Evolutionary conservation across 306 rosid species (phyloP), one percentile per base, ranked within the genome.

Genomic region (Clitoria ternatea): DNA sequence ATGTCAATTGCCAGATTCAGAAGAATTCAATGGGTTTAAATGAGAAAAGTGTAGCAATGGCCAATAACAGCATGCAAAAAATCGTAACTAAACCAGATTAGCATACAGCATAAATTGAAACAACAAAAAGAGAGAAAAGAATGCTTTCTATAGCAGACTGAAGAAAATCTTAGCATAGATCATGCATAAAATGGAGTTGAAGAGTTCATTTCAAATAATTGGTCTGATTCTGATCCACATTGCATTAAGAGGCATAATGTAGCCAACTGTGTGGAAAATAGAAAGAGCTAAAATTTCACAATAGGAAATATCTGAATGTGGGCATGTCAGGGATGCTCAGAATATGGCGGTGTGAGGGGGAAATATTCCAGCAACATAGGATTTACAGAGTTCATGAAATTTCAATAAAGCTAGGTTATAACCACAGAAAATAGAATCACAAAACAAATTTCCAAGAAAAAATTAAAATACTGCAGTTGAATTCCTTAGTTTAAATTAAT

Each of bases 21-120:
- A 75, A 19, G 22, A 37, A 37, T 69, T 50, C 40, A 69, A 63
- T 20, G 13, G 60, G 65, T 17, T 52, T 69, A 74, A 17, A 19
- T 33, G 43, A 6, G 19, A 26, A 67, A 68, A 40, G 19, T 68
- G n/a, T 6, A 44, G 45, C 64, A 20, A 36, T 30, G 22, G 11
- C 44, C 64, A 20, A 36, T 30, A 29, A n/a, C 44, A 15, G 37
- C 56, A 49, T 9, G n/a, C 67, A 77, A 24, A 57, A 30, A 39
- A 26, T 14, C 11, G 33, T 19, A 67, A 26, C 26, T 5, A 47
- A 59, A 59, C 15, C 20, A 70, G 44, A 50, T 30, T 40, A 74
- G 23, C 18, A 37, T 10, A 49, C 24, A 12, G 60, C 62, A 35
- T 10, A 72, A 12, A 55, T 45, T 1, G 12, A 74, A 76, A 65